These are phyloP conservation scores for Sporothrix pallida DNA, from an alignment of 2,329 filamentous ascomycete genomes.

Conservation along the genomic window DNA sequence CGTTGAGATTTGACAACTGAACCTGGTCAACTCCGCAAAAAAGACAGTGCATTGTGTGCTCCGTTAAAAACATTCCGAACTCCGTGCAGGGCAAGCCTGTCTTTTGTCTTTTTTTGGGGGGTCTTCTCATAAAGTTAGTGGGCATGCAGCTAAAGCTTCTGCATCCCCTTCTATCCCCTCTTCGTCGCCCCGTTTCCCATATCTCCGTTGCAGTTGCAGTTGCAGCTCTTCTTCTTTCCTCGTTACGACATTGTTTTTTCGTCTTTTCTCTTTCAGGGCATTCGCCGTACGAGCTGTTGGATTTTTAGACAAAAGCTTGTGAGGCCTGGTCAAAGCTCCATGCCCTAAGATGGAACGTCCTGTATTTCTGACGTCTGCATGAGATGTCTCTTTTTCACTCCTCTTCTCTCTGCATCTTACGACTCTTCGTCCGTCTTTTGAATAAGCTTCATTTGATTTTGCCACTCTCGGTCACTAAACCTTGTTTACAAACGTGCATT, in stretches of 20 bases:
- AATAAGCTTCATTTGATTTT: slow-evolving; percentile 17
- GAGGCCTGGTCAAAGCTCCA: too few species aligned
- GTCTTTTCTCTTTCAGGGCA: slow-evolving; percentile 10
- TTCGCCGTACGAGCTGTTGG: neutral
- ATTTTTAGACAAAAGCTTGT: too few species aligned
- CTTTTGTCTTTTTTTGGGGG: neutral
- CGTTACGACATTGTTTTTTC: neutral
- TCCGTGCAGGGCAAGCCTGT: slow-evolving; percentile 24
- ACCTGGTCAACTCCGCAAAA: slow-evolving; percentile 25
- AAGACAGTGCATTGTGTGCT: neutral
- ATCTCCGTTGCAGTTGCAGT: neutral
- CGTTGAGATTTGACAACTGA: neutral
- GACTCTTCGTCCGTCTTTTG: neutral
- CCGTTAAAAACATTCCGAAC: slow-evolving; percentile 7
- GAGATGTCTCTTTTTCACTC: neutral
- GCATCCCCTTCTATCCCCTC: neutral
- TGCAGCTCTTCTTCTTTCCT: neutral
- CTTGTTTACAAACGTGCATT: neutral
- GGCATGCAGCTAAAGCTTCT: slow-evolving; percentile 6
- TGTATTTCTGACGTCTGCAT: neutral
- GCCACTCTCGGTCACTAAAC: slow-evolving; percentile 17
- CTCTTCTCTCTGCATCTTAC: too few species aligned
- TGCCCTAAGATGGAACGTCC: neutral
- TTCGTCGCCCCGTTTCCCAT: neutral
- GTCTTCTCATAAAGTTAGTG: neutral